Conservation (phyloP, 768 basidiomycete genomes). For the Amanita pallidorosea region DNA sequence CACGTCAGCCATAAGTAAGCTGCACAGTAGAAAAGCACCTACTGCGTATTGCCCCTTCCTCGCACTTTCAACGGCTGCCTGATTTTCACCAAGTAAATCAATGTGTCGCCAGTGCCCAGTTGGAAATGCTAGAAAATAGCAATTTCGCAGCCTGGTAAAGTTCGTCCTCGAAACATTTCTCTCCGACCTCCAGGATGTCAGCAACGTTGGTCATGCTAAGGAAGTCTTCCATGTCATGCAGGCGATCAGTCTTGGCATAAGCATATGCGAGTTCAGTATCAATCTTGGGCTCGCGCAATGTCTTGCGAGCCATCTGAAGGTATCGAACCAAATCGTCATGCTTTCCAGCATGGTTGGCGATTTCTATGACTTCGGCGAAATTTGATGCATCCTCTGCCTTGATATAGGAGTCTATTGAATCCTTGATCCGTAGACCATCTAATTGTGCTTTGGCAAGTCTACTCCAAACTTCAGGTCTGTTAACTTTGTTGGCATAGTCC, state of each 20-base stretch:
- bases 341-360: conserved; percentile 89
- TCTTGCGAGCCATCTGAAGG: conserved; percentile 98
- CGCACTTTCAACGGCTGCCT: conserved; percentile 98
- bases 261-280: conserved; percentile 98
- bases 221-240: conserved; percentile 99
- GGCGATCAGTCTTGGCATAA: conserved; percentile 90
- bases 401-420: conserved; percentile 97
- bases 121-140: conserved; percentile 93
- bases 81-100: conserved; percentile 98
- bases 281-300: conserved; percentile 92
- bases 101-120: conserved; percentile 99
- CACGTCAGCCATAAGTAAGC: conserved; percentile 6
- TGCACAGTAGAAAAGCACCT: conserved; percentile 14
- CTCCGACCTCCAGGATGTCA: conserved; percentile 92
- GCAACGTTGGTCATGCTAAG: conserved; percentile 97
- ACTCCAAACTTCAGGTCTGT: conserved; percentile 95
- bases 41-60: conserved; percentile 99
- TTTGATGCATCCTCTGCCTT: conserved; percentile 94
- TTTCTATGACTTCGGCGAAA: conserved; percentile 92
- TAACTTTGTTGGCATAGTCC: conserved; percentile 94
- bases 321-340: conserved; percentile 92
- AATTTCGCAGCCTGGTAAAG: conserved; percentile 96
- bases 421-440: conserved; percentile 96
- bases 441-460: conserved; percentile 97
- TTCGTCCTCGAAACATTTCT: conserved; percentile 98